phyloP scores from a whole-genome alignment of 202 grass and related monocot genomes.

The Schoenoplectus triqueter region DNA sequence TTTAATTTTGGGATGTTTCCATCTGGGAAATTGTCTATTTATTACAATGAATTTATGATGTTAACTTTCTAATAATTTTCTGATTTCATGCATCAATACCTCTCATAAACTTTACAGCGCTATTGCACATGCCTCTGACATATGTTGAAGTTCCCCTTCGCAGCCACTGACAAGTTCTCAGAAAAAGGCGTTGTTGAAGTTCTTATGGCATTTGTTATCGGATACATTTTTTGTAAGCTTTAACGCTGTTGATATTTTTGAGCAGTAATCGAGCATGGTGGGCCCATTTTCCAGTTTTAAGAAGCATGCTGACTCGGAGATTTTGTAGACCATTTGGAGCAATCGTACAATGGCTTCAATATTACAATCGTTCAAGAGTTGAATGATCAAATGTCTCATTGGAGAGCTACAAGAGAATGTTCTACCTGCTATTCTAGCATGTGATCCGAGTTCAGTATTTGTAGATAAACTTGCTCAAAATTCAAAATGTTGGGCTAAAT shows the following conservation, averaged over 20 bases:
- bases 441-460: neutral
- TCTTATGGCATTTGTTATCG: neutral
- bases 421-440: neutral
- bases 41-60: neutral
- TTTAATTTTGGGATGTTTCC: conserved; percentile 18
- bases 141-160: neutral
- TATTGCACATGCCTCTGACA: neutral
- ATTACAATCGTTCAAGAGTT: neutral
- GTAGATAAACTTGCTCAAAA: neutral
- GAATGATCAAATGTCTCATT: neutral
- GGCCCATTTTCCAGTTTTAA: neutral
- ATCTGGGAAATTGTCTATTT: neutral
- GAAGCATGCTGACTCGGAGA: neutral
- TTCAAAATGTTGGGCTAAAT: neutral
- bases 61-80: conserved; percentile 13
- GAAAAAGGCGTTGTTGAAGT: too few relatives aligned
- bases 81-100: neutral
- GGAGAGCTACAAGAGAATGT: neutral
- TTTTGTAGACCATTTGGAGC: neutral
- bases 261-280: neutral
- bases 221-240: neutral
- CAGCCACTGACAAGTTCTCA: too few relatives aligned
- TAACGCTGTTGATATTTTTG: neutral
- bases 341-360: neutral
- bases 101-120: neutral